Conservation (phyloP, 179 eudicot species). For the Gypsophila paniculata region DNA sequence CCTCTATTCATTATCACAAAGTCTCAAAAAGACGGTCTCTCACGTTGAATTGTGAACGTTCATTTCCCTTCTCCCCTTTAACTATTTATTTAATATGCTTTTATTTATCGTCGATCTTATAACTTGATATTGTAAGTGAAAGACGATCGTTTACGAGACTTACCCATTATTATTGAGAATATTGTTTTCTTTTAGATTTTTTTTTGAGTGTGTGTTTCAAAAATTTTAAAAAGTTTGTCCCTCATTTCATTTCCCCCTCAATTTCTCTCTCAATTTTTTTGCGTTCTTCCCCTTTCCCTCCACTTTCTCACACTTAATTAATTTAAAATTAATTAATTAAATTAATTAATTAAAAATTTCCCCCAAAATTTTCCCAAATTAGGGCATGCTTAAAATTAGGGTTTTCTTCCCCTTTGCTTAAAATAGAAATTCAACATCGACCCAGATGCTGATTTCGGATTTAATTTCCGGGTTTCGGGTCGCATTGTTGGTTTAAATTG, state of each 20-base stretch:
- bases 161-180: conserved; percentile 11
- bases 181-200: neutral
- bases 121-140: too few species aligned
- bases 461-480: conserved; percentile 15
- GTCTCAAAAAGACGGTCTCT: too few species aligned
- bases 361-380: neutral
- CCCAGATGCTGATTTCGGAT: conserved; percentile 10
- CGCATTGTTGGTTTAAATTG: conserved; percentile 4
- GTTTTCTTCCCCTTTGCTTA: neutral
- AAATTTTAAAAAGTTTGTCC: conserved; percentile 16
- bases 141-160: too few species aligned
- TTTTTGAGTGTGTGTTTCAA: conserved; percentile 3
- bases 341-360: neutral
- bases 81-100: too few species aligned
- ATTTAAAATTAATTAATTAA: neutral
- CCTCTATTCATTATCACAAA: neutral
- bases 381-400: neutral
- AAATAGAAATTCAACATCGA: conserved; percentile 8
- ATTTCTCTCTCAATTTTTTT: too few species aligned
- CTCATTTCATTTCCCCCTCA: conserved; percentile 9
- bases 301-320: conserved; percentile 4
- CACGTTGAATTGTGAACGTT: too few species aligned
- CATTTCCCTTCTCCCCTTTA: too few species aligned
- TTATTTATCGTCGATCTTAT: too few species aligned
- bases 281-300: neutral